These are phyloP conservation scores for Cardamine chenopodiifolia DNA, from an alignment of 345 rosid species.

Conservation along the genomic window DNA sequence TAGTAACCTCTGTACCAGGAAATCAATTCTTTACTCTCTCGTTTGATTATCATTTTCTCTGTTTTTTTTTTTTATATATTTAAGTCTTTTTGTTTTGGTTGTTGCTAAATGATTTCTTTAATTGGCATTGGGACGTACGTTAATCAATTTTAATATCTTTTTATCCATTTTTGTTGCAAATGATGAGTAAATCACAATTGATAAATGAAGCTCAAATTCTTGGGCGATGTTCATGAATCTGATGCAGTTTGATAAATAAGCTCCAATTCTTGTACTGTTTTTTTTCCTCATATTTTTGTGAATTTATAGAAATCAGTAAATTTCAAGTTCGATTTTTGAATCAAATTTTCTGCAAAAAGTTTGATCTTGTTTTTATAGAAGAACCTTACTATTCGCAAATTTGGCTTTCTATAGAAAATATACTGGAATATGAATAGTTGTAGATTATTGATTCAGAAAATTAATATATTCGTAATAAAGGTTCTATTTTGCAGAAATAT, in stretches of 20 bases:
- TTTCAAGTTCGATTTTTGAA: too few relatives aligned
- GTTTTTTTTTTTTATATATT: too few relatives aligned
- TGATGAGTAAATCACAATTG: background rate
- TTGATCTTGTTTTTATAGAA: background rate
- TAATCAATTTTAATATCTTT: background rate
- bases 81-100: background rate
- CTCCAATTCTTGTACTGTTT: too few relatives aligned
- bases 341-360: too few relatives aligned
- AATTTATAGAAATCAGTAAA: background rate
- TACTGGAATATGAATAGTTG: too few relatives aligned
- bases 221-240: conserved; percentile 38
- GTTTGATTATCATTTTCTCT: background rate
- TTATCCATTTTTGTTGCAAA: background rate
- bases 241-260: conserved; percentile 32
- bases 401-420: background rate
- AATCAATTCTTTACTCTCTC: background rate
- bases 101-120: background rate
- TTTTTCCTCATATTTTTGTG: background rate
- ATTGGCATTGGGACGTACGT: background rate
- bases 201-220: background rate
- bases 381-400: background rate
- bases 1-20: too few relatives aligned
- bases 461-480: background rate
- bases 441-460: background rate
- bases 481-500: background rate